Evolutionary conservation across 208 protist genomes (phyloP).

Genomic region (Porcisia hertigi): DNA sequence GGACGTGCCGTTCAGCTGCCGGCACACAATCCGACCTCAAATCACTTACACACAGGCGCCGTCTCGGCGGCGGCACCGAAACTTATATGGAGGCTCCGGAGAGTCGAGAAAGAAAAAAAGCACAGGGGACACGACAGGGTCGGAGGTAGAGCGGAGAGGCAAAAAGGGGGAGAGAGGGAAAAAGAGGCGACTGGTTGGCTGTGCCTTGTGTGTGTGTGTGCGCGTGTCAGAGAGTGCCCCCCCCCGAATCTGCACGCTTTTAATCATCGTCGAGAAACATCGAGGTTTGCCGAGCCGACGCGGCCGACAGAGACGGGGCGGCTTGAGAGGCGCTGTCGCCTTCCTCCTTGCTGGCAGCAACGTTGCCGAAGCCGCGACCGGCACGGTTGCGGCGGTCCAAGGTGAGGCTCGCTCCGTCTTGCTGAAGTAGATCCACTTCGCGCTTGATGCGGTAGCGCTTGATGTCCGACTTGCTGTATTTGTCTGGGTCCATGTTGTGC

Average conservation of each 20-base stretch:
- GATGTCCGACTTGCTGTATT: conserved; percentile 59
- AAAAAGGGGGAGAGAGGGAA: too few relatives aligned
- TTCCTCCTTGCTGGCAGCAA: neutral
- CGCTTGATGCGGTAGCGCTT: conserved; percentile 63
- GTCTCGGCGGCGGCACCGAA: too few relatives aligned
- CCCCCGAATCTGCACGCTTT: neutral
- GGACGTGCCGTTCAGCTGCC: too few relatives aligned
- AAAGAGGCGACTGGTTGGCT: too few relatives aligned
- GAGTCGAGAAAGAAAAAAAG: too few relatives aligned
- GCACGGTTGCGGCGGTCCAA: conserved; percentile 65
- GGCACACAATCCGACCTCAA: too few relatives aligned
- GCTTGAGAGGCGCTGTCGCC: neutral
- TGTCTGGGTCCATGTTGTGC: conserved; percentile 67
- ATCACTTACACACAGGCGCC: too few relatives aligned
- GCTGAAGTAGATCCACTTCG: conserved; percentile 79
- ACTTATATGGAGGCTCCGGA: too few relatives aligned
- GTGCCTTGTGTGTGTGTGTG: neutral
- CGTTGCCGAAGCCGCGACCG: conserved; percentile 53
- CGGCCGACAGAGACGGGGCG: conserved; percentile 17
- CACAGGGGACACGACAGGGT: too few relatives aligned
- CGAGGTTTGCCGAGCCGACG: conserved; percentile 37
- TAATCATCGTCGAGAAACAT: conserved; percentile 79
- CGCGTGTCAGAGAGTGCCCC: neutral
- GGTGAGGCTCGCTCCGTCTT: conserved; percentile 65
- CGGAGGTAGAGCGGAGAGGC: too few relatives aligned